phyloP scores from a whole-genome alignment of 164 flowering plant genomes.

The Platanus orientalis region DNA sequence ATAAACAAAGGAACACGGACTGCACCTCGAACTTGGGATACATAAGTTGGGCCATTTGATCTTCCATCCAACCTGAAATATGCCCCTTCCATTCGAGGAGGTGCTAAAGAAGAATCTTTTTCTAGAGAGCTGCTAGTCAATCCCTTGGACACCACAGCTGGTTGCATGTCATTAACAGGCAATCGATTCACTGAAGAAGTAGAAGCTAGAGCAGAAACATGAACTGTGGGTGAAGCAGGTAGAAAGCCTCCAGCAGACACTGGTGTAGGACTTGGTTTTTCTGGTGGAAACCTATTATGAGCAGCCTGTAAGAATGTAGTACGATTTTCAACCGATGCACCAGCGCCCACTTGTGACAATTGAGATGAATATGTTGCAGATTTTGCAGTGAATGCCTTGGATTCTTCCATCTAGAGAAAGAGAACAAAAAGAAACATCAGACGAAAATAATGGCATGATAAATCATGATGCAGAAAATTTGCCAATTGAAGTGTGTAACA shows the following conservation, averaged over 20 bases:
- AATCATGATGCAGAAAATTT: background rate
- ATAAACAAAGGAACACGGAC: background rate
- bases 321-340: slow-evolving; percentile 35
- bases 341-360: slow-evolving; percentile 30
- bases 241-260: slow-evolving; percentile 33
- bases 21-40: slow-evolving; percentile 49
- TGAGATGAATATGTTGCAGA: slow-evolving; percentile 43
- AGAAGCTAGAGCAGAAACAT: slow-evolving; percentile 36
- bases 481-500: background rate
- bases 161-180: slow-evolving; percentile 39
- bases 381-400: slow-evolving; percentile 45
- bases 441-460: slow-evolving; percentile 1
- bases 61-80: slow-evolving; percentile 47
- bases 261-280: slow-evolving; percentile 30
- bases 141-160: slow-evolving; percentile 28
- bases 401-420: slow-evolving; percentile 66
- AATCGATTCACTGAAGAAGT: slow-evolving; percentile 35
- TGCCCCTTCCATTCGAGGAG: slow-evolving; percentile 41
- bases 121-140: slow-evolving; percentile 31
- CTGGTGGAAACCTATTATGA: slow-evolving; percentile 33
- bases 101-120: slow-evolving; percentile 31
- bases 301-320: slow-evolving; percentile 23
- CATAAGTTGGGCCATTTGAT: slow-evolving; percentile 36
- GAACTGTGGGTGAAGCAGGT: slow-evolving; percentile 32
- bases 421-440: background rate